phyloP scores from a whole-genome alignment of 78 protist species.

The Dictyostelium capitatum region DNA sequence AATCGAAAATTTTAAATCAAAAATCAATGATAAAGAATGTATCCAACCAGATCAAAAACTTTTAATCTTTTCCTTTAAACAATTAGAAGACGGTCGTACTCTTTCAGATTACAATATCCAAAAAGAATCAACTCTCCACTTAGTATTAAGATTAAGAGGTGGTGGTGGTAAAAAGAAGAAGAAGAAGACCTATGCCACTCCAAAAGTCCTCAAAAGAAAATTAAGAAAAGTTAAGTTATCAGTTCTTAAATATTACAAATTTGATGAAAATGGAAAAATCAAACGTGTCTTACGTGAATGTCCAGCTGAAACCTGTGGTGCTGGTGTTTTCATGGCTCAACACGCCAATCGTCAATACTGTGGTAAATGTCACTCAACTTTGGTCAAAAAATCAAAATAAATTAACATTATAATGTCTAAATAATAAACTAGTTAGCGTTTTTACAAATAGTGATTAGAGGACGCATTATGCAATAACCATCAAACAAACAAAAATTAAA shows the following conservation, averaged over 20 bases:
- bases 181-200: conserved; percentile 98
- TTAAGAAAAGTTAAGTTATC: conserved; percentile 97
- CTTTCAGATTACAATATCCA: conserved; percentile 99
- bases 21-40: conserved; percentile 99
- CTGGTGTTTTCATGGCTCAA: conserved; percentile 98
- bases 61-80: conserved; percentile 99
- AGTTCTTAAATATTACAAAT: conserved; percentile 97
- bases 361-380: conserved; percentile 98
- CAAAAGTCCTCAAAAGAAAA: conserved; percentile 97
- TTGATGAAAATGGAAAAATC: conserved; percentile 97
- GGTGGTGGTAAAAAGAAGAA: conserved; percentile 99
- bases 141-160: conserved; percentile 97
- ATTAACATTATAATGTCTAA: neutral
- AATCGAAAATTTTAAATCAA: conserved; percentile 98
- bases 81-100: conserved; percentile 99
- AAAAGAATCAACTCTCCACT: conserved; percentile 98
- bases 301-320: conserved; percentile 94
- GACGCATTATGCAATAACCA: conserved; percentile 11
- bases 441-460: conserved; percentile 4
- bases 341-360: conserved; percentile 98
- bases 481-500: neutral
- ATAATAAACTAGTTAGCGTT: neutral
- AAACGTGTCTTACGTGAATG: conserved; percentile 94
- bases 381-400: conserved; percentile 68
- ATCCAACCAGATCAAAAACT: conserved; percentile 99